Percentiles rank a stretch among this genome's conserved stretches.
Evolutionary conservation across 371 early-diverging fungal species (phyloP).

Genomic region (Mycotypha africana): DNA sequence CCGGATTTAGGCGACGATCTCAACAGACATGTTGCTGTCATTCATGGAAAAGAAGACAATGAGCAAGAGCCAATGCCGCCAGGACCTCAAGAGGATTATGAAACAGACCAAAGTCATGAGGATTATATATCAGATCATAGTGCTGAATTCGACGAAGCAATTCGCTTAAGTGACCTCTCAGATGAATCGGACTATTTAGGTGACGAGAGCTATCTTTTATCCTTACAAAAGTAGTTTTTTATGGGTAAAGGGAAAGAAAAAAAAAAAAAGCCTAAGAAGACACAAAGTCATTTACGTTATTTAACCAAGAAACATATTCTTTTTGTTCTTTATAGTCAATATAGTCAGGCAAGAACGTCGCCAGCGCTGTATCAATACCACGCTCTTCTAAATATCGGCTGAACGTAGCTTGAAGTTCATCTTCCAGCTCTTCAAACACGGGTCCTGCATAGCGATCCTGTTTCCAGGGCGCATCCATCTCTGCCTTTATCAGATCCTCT

Average conservation of each 20-base stretch:
- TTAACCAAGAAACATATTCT: constrained; percentile 88
- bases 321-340: constrained; percentile 93
- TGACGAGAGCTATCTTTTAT: no score
- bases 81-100: no score
- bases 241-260: no score
- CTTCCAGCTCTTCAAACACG: constrained; percentile 25
- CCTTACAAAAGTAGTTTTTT: no score
- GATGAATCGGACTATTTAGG: constrained; percentile 4
- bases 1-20: background rate
- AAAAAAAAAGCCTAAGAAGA: no score
- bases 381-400: constrained; percentile 84
- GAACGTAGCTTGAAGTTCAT: constrained; percentile 68
- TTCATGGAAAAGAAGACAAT: no score
- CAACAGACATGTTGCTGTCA: no score
- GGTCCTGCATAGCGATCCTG: constrained; percentile 23
- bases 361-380: constrained; percentile 76
- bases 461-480: constrained; percentile 66
- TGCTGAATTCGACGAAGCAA: background rate
- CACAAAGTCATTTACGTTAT: constrained; percentile 74
- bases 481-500: constrained; percentile 40
- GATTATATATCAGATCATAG: background rate
- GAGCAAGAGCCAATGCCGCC: no score
- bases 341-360: constrained; percentile 82
- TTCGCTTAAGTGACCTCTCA: constrained; percentile 1
- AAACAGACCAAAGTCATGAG: no score